Evolutionary conservation across 179 eudicot genomes (phyloP), one percentile per base, ranked within the genome.

Genomic region (Beta macrorhiza): DNA sequence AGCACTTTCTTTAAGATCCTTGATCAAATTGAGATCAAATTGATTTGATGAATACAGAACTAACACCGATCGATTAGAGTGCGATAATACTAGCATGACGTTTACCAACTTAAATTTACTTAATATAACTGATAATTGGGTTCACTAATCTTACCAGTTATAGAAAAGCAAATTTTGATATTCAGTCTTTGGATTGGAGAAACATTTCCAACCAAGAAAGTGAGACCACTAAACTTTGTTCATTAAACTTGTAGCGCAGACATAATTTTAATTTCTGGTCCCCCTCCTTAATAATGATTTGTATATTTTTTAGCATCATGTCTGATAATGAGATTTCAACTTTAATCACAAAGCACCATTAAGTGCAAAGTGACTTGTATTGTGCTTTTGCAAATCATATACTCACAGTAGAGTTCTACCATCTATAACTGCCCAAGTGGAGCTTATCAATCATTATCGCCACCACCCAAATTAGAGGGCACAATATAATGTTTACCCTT

Each of bases 261-360:
- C 84, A 64, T 44, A 63, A 51, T 5, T 20, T 61, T 20, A 75
- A 20, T 58, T 58, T 8, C 70, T 76, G 73, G 74, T 62, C 65
- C 77, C 78, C 22, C 4, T 12, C 13, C 7, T 37, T 14, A 5
- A 42, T 29, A 25, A 20, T 55, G 0, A 51, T 79, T 71, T 72
- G 57, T 56, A 44, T 15, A 76, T 53, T 58, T 59, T 15, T 70
- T 29, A 8, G 57, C 73, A 78, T 83, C 72, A 79, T 76, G 74
- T 58, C 20, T 77, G 83, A 84, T 80, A 57, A 80, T 72, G 86
- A 81, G 52, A 72, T 72, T 80, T 67, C 81, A 84, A 63, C 81
- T 84, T 84, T 84, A 84, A 77, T 80, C 75, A 67, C 67, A 80
- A 79, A 83, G 76, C 80, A 79, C 85, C 82, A 80, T 83, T 79